A percentile compares a stretch with the other conserved stretches of the same genome.
Evolutionary conservation across 495 filamentous ascomycete genomes (phyloP).

Genomic region (Aspergillus panamensis): DNA sequence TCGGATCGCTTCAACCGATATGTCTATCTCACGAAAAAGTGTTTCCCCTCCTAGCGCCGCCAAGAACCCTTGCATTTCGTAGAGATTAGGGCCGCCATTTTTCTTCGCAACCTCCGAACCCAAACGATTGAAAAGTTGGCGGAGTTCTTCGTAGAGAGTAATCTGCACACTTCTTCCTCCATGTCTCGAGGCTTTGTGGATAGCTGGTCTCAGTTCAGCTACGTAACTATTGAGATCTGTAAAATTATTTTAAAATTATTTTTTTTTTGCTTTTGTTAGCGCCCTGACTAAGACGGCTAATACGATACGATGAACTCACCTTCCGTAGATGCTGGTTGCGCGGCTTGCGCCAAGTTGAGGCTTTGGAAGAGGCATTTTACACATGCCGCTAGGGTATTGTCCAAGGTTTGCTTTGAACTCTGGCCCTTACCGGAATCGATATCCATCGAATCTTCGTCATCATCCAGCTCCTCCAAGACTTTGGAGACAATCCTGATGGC

Average conservation of each 20-base stretch:
- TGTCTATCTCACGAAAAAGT: slow-evolving; percentile 35
- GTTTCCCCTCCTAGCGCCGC: slow-evolving; percentile 28
- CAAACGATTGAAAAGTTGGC: slow-evolving; percentile 37
- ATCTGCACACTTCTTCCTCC: slow-evolving; percentile 42
- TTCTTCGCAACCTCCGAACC: slow-evolving; percentile 24
- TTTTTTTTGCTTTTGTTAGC: slow-evolving; percentile 24
- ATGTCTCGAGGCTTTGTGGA: slow-evolving; percentile 34
- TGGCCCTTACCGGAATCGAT: slow-evolving; percentile 48
- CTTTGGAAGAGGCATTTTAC: slow-evolving; percentile 46
- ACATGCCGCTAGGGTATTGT: slow-evolving; percentile 47
- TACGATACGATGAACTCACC: slow-evolving; percentile 27
- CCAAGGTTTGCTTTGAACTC: slow-evolving; percentile 30
- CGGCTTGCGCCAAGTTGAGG: slow-evolving; percentile 34
- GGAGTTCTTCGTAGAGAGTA: slow-evolving; percentile 43
- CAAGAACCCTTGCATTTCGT: slow-evolving; percentile 28
- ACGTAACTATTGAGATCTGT: slow-evolving; percentile 35
- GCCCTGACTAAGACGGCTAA: neutral
- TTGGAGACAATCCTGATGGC: slow-evolving; percentile 59
- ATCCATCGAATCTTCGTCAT: slow-evolving; percentile 67
- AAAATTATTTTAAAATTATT: neutral
- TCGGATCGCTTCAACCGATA: slow-evolving; percentile 40
- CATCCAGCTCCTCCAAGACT: slow-evolving; percentile 54
- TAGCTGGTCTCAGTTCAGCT: slow-evolving; percentile 28
- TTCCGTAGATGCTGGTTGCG: slow-evolving; percentile 22
- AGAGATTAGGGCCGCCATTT: slow-evolving; percentile 20